Evolutionary conservation across 768 basidiomycete genomes (phyloP).

Genomic region (Rhizopogon sp.): DNA sequence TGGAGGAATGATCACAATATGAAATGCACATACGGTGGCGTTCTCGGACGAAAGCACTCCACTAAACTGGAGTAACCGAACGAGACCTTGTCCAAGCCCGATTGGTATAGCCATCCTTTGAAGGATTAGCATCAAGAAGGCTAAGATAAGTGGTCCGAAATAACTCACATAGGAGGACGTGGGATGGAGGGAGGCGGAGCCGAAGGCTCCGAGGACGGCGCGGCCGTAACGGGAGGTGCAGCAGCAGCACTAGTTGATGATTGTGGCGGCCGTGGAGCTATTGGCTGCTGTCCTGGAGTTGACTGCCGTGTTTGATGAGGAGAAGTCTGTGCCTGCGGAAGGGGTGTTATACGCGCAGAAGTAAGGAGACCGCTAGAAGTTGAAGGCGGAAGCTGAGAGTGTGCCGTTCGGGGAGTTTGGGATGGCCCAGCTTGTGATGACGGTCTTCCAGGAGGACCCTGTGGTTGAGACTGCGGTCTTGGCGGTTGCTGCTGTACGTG

Average conservation of each 20-base stretch:
- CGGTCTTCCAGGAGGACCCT: constrained; percentile 41
- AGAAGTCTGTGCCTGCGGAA: constrained; percentile 31
- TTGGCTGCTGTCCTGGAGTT: constrained; percentile 30
- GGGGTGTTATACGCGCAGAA: constrained; percentile 29
- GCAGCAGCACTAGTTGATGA: constrained; percentile 13
- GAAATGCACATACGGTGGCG: constrained; percentile 34
- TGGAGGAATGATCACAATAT: constrained; percentile 3
- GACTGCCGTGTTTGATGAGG: constrained; percentile 28
- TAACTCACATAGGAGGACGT: constrained; percentile 27
- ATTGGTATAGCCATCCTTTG: constrained; percentile 30
- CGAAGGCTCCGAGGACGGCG: constrained; percentile 25
- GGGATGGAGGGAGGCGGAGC: constrained; percentile 26
- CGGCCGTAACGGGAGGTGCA: constrained; percentile 17
- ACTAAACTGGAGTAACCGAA: constrained; percentile 67
- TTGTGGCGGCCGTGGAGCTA: constrained; percentile 32
- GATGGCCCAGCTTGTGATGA: constrained; percentile 45
- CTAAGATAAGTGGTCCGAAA: not conserved
- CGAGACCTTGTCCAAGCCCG: constrained; percentile 59
- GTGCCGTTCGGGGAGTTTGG: constrained; percentile 41
- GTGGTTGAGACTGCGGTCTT: constrained; percentile 60
- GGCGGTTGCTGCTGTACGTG: constrained; percentile 36
- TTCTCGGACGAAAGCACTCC: constrained; percentile 54
- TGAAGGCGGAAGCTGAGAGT: constrained; percentile 30
- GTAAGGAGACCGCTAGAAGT: constrained; percentile 14
- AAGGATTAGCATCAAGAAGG: not conserved